These are phyloP conservation scores for Nosema granulosis DNA, from an alignment of 371 early-diverging fungal genomes.

Conservation along the genomic window DNA sequence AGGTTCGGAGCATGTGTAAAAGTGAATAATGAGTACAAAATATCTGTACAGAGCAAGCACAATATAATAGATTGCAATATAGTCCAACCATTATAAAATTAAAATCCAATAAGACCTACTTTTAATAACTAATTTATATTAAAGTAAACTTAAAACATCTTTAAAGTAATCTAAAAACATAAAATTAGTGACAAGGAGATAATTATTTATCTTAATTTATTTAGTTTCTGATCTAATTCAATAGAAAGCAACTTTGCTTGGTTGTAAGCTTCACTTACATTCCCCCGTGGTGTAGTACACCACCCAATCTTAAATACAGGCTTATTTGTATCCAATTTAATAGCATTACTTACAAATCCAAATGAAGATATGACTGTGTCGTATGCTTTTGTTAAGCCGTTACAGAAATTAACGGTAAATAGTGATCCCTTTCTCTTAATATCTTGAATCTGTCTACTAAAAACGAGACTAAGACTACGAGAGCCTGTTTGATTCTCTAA, in stretches of 20 bases:
- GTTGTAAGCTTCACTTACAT: slow-evolving; percentile 5
- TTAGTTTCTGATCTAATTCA: too few species aligned
- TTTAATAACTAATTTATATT: too few species aligned
- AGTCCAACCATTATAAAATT: too few species aligned
- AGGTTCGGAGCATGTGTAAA: too few species aligned
- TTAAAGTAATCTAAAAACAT: too few species aligned
- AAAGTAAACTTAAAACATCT: too few species aligned
- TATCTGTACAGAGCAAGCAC: too few species aligned
- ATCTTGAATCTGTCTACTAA: slow-evolving; percentile 25
- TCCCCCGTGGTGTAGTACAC: slow-evolving; percentile 45
- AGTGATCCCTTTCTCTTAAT: slow-evolving; percentile 2
- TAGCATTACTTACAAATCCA: slow-evolving; percentile 35
- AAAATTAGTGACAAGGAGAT: too few species aligned
- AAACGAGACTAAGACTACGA: slow-evolving; percentile 26
- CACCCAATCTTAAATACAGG: slow-evolving; percentile 45
- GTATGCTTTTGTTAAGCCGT: background rate
- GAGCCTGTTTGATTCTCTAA: background rate
- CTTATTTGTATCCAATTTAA: slow-evolving; percentile 15
- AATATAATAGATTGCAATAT: too few species aligned
- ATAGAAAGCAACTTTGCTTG: slow-evolving; percentile 19
- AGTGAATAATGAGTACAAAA: too few species aligned
- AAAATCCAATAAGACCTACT: too few species aligned
- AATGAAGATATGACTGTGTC: slow-evolving; percentile 41
- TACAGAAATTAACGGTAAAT: slow-evolving; percentile 12
- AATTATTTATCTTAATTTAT: too few species aligned